Evolutionary conservation across 768 basidiomycete species (phyloP), one percentile per base, ranked within the genome.

Genomic region (Clitopilus hobsonii): DNA sequence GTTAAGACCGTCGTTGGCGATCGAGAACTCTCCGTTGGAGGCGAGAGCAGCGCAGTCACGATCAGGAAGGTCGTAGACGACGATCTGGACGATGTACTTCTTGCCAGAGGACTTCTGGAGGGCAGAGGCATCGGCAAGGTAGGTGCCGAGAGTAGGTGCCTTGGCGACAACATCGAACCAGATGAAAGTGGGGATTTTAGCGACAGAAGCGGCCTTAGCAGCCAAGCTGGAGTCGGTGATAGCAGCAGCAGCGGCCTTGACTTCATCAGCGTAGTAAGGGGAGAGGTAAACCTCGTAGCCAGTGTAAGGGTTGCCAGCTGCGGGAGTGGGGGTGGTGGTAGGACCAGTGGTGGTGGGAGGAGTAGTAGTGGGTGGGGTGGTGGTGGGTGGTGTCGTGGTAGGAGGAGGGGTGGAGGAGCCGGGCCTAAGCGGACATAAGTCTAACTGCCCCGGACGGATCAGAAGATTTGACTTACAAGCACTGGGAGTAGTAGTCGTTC

Each of bases 21-120:
- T 82, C 51, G 69, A 70, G 70, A 83, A 84, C 68, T 85, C 84
- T 70, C 84, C 84, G 62, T 85, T 84, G 49, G 84, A 86, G 27
- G 84, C 81, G 56, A 74, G 67, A 55, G 84, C 84, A 51, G 82
- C 81, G 62, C 84, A 86, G 60, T 85, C 84, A 71, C 84, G 82
- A 58, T 84, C 82, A 49, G 84, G 84, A 23, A 86, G 70, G 59
- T 86, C 84, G 64, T 82, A 80, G 28, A 82, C 77, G 49, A 80
- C 76, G 48, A 81, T 79, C 59, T 79, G 75, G 18, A 82, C 74
- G 25, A 79, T 64, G 60, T 76, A 75, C 61, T 81, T 81, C 47
- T 71, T 65, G 32, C 81, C 80, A 26, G 71, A 65, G 49, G 75
- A 64, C 62, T 76, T 73, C 23, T 69, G 72, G 55, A 74, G 65